Conservation (phyloP, 2,329 filamentous ascomycete genomes). For the Drechslerella dactyloides region DNA sequence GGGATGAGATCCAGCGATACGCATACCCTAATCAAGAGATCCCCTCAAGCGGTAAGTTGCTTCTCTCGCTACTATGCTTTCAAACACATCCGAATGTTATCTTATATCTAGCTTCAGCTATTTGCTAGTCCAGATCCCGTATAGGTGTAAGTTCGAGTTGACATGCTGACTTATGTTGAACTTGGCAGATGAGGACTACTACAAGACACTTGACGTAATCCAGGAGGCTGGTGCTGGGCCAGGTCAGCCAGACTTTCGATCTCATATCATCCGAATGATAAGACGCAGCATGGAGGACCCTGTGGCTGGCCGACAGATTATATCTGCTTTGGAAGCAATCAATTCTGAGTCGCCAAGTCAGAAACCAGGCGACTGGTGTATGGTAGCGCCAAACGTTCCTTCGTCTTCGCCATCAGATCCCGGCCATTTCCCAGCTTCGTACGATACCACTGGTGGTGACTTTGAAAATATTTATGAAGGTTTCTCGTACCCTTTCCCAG, state of each 20-base stretch:
- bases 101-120: too few species aligned
- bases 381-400: not conserved
- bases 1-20: conserved; percentile 31
- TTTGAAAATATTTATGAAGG: not conserved
- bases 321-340: conserved; percentile 18
- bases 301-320: not conserved
- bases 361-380: not conserved
- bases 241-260: conserved; percentile 37
- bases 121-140: too few species aligned
- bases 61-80: too few species aligned
- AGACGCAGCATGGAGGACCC: not conserved
- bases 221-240: conserved; percentile 5
- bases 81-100: too few species aligned
- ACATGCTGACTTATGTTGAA: not conserved
- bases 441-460: not conserved
- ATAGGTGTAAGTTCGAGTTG: not conserved
- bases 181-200: conserved; percentile 44
- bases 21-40: conserved; percentile 22
- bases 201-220: conserved; percentile 24
- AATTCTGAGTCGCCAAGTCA: not conserved
- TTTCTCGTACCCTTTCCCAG: not conserved
- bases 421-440: not conserved
- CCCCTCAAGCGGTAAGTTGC: conserved; percentile 31
- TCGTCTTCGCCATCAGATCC: not conserved
- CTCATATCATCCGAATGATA: conserved; percentile 27